A percentile compares a stretch with the other conserved stretches of the same genome.
phyloP scores from a whole-genome alignment of 805 yeast genomes.

The Cyberlindnera euphorbiiphila region DNA sequence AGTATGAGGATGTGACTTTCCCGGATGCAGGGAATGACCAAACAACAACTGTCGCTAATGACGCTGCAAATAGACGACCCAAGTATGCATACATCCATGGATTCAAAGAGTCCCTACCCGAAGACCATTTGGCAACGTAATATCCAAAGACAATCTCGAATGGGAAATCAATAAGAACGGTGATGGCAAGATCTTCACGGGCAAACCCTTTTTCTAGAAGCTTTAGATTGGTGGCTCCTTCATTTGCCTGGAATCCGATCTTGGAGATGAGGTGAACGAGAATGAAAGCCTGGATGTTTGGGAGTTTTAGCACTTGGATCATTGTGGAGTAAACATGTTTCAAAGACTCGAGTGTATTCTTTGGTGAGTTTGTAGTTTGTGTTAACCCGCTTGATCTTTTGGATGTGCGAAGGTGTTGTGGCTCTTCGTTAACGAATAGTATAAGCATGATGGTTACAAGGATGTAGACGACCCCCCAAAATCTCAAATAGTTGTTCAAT shows the following conservation, averaged over 20 bases:
- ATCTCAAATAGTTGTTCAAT: conserved; percentile 67
- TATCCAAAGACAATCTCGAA: conserved; percentile 94
- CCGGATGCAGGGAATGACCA: conserved; percentile 58
- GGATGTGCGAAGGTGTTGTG: conserved; percentile 38
- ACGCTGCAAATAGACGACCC: conserved; percentile 76
- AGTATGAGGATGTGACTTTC: conserved; percentile 49
- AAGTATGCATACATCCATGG: conserved; percentile 91
- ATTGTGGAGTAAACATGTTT: conserved; percentile 58
- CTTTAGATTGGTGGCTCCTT: conserved; percentile 91
- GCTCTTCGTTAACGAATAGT: conserved; percentile 67
- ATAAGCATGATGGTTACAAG: conserved; percentile 60
- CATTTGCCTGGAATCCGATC: conserved; percentile 93
- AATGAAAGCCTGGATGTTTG: conserved; percentile 71
- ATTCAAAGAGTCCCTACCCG: conserved; percentile 65
- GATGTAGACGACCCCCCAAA: conserved; percentile 75
- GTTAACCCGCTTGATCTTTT: conserved; percentile 31
- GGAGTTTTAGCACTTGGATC: conserved; percentile 62
- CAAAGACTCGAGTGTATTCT: conserved; percentile 31
- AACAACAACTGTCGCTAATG: conserved; percentile 70
- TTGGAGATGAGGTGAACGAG: conserved; percentile 75
- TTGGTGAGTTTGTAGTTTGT: conserved; percentile 21
- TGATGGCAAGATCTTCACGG: conserved; percentile 88
- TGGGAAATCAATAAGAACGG: conserved; percentile 92
- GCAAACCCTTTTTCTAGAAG: conserved; percentile 86
- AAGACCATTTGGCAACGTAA: conserved; percentile 93